These are phyloP conservation scores for Penicillium bovifimosum DNA, from an alignment of 495 filamentous ascomycete species.

Conservation along the genomic window DNA sequence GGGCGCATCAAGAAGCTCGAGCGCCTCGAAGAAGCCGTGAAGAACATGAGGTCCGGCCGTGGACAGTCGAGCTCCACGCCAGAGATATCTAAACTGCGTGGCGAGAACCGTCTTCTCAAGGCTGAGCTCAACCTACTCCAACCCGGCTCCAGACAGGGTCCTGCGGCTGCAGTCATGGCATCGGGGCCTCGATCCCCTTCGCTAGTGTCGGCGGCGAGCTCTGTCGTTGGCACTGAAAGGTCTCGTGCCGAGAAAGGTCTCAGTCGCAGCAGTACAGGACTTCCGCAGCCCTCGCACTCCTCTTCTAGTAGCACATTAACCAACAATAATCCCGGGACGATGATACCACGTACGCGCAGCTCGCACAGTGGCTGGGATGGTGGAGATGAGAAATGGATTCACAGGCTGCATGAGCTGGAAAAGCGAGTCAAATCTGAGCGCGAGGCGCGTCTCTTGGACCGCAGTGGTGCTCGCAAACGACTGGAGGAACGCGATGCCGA, in stretches of 20 bases:
- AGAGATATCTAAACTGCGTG: slow-evolving; percentile 66
- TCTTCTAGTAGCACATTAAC: slow-evolving; percentile 31
- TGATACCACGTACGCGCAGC: slow-evolving; percentile 30
- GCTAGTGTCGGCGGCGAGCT: slow-evolving; percentile 30
- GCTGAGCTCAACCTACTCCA: slow-evolving; percentile 75
- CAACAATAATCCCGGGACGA: slow-evolving; percentile 30
- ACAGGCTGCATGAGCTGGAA: slow-evolving; percentile 81
- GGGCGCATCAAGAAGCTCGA: slow-evolving; percentile 81
- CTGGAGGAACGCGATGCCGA: slow-evolving; percentile 77
- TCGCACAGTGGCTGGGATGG: slow-evolving; percentile 23
- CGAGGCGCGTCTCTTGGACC: slow-evolving; percentile 79
- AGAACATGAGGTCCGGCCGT: slow-evolving; percentile 39
- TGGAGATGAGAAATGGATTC: slow-evolving; percentile 69
- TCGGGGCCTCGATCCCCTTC: slow-evolving; percentile 28
- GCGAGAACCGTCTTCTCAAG: slow-evolving; percentile 75
- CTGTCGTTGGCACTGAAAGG: slow-evolving; percentile 27
- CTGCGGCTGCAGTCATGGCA: slow-evolving; percentile 23
- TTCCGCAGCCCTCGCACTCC: slow-evolving; percentile 33
- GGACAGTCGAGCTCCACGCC: slow-evolving; percentile 44
- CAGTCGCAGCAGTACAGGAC: slow-evolving; percentile 30
- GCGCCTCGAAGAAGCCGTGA: slow-evolving; percentile 69
- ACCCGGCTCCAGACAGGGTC: slow-evolving; percentile 35
- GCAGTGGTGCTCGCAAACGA: slow-evolving; percentile 73
- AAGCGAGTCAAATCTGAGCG: slow-evolving; percentile 82
- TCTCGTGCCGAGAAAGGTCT: slow-evolving; percentile 23